Evolutionary conservation across 139 green algal genomes (phyloP).

Genomic region (Nannochloris sp.): DNA sequence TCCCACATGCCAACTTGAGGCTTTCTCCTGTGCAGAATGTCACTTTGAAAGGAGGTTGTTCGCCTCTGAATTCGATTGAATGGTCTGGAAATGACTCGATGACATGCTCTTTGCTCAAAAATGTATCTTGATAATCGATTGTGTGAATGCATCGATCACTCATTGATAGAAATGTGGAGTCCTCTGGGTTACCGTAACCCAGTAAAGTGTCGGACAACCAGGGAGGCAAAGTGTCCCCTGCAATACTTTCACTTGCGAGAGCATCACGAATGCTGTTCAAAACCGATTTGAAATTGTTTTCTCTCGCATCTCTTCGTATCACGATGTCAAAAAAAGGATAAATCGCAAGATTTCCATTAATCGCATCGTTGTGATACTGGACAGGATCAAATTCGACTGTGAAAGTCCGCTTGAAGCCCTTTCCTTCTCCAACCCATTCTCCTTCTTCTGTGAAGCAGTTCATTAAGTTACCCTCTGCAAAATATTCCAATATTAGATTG

Average conservation of each 20-base stretch:
- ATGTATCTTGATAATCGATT: slow-evolving; percentile 95
- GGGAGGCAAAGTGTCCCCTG: slow-evolving; percentile 51
- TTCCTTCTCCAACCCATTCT: slow-evolving; percentile 47
- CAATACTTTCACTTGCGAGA: slow-evolving; percentile 60
- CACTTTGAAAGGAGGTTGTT: slow-evolving; percentile 69
- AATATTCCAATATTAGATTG: not conserved
- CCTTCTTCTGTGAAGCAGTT: slow-evolving; percentile 89
- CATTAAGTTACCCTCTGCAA: slow-evolving; percentile 64
- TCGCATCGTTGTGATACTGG: slow-evolving; percentile 87
- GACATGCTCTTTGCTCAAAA: slow-evolving; percentile 83
- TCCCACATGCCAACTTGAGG: not conserved
- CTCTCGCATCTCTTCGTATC: slow-evolving; percentile 80
- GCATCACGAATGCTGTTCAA: slow-evolving; percentile 92
- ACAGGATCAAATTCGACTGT: slow-evolving; percentile 80
- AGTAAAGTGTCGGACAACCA: slow-evolving; percentile 98
- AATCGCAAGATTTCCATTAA: slow-evolving; percentile 47
- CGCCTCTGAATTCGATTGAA: slow-evolving; percentile 4
- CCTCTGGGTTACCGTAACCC: slow-evolving; percentile 87
- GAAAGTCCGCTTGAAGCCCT: slow-evolving; percentile 66
- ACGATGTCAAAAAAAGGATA: slow-evolving; percentile 84
- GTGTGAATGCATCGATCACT: slow-evolving; percentile 34
- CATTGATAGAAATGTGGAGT: slow-evolving; percentile 60
- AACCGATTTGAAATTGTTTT: slow-evolving; percentile 99
- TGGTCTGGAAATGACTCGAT: slow-evolving; percentile 69
- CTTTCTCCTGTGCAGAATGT: slow-evolving; percentile 52